Evolutionary conservation across 106 monocot species (phyloP).

Genomic region (Apostasia shenzhenica): DNA sequence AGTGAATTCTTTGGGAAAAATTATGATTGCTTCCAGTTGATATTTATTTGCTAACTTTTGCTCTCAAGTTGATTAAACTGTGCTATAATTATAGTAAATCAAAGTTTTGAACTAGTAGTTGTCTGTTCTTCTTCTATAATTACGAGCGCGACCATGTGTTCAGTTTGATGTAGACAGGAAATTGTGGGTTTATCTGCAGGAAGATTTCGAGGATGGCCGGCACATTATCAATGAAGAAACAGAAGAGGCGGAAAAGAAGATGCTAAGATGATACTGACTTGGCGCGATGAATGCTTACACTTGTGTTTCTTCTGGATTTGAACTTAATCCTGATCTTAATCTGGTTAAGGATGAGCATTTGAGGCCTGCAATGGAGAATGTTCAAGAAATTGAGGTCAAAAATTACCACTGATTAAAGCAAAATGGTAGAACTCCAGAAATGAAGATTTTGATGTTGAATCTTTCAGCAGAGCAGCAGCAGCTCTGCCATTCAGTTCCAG

Average conservation of each 20-base stretch:
- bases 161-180: slow-evolving; percentile 83
- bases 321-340: slow-evolving; percentile 42
- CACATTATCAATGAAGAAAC: slow-evolving; percentile 88
- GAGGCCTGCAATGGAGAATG: slow-evolving; percentile 23
- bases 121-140: slow-evolving; percentile 1
- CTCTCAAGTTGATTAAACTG: no score
- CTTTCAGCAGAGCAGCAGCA: slow-evolving; percentile 26
- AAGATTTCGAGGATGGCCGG: slow-evolving; percentile 99
- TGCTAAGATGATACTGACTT: slow-evolving; percentile 24
- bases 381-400: slow-evolving; percentile 14
- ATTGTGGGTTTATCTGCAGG: slow-evolving; percentile 92
- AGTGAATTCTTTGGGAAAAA: no score
- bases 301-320: slow-evolving; percentile 31
- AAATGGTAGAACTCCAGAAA: slow-evolving; percentile 44
- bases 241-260: slow-evolving; percentile 85
- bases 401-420: slow-evolving; percentile 23
- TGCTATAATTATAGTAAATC: no score
- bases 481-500: slow-evolving; percentile 23
- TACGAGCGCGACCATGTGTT: slow-evolving; percentile 95
- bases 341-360: slow-evolving; percentile 27
- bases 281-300: slow-evolving; percentile 20
- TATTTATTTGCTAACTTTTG: no score
- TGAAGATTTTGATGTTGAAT: slow-evolving; percentile 50
- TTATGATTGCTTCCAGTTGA: no score
- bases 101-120: no score